phyloP scores from a whole-genome alignment of 2,329 filamentous ascomycete species.

The Monosporascus sp. region DNA sequence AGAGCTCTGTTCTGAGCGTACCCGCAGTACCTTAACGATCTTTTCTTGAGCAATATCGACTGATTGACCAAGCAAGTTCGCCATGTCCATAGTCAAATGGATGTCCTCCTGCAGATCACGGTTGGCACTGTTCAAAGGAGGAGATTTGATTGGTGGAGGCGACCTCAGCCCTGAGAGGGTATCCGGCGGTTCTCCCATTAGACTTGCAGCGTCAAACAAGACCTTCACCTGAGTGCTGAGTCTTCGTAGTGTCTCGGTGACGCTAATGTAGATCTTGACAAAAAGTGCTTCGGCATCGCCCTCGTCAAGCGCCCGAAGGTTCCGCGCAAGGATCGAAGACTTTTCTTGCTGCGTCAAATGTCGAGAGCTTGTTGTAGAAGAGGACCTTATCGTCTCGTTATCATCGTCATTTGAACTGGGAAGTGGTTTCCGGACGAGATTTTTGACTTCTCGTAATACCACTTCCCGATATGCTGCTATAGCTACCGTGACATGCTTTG shows the following conservation, averaged over 20 bases:
- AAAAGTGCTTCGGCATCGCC: conserved; percentile 82
- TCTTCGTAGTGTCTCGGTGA: conserved; percentile 80
- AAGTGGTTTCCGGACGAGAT: conserved; percentile 74
- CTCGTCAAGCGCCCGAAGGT: conserved; percentile 75
- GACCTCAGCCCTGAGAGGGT: conserved; percentile 36
- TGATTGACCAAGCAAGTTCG: conserved; percentile 70
- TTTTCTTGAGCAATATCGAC: conserved; percentile 77
- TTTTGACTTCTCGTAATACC: conserved; percentile 79
- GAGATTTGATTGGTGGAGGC: conserved; percentile 42
- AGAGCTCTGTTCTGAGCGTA: conserved; percentile 68
- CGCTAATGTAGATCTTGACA: conserved; percentile 74
- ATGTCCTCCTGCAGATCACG: conserved; percentile 63
- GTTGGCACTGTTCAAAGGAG: conserved; percentile 44
- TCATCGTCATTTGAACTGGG: conserved; percentile 95
- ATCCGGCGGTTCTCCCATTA: conserved; percentile 43
- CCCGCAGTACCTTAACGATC: conserved; percentile 68
- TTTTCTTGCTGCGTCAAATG: conserved; percentile 79
- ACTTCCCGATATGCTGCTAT: conserved; percentile 80
- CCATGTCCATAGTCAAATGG: conserved; percentile 70
- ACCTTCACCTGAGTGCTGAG: conserved; percentile 90
- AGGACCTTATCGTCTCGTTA: conserved; percentile 80
- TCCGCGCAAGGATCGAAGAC: conserved; percentile 80
- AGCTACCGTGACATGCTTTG: conserved; percentile 73
- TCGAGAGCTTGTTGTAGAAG: conserved; percentile 67
- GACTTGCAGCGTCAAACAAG: conserved; percentile 87